Conservation (phyloP, 2,329 filamentous ascomycete species). For the Thermothelomyces thermophilus region DNA sequence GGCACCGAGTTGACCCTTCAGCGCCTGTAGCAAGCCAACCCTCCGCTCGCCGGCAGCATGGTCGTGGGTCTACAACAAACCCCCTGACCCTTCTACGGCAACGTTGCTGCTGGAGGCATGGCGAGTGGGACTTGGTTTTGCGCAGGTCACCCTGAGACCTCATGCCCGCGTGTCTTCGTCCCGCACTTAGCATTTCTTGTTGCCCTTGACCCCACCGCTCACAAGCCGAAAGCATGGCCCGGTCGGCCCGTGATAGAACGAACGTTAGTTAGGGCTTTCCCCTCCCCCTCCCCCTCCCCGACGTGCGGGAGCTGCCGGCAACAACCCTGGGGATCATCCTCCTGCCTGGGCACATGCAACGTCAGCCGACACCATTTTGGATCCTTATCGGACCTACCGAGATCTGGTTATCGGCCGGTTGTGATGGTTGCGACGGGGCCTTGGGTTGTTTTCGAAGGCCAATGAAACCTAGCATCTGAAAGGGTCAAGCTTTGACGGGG, state of each 20-base stretch:
- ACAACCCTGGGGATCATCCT: not conserved
- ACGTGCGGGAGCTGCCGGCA: not conserved
- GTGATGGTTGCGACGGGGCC: not conserved
- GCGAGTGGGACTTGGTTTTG: not conserved
- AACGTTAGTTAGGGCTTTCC: too few species aligned
- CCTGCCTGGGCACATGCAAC: not conserved
- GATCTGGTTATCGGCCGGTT: not conserved
- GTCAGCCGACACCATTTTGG: not conserved
- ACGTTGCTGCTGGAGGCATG: constrained; percentile 6
- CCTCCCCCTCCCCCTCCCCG: too few species aligned
- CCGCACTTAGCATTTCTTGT: not conserved
- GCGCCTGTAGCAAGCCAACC: not conserved
- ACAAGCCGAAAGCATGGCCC: not conserved
- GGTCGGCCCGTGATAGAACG: not conserved
- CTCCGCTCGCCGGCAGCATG: not conserved
- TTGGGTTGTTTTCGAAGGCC: too few species aligned
- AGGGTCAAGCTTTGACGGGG: not conserved
- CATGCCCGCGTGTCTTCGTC: not conserved
- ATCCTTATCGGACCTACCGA: not conserved
- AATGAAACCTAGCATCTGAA: not conserved
- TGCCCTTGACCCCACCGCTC: not conserved
- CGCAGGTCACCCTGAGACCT: not conserved
- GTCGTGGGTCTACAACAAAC: not conserved
- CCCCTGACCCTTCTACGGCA: constrained; percentile 3
- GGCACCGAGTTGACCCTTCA: not conserved